These are phyloP conservation scores for Monilinia aucupariae DNA, from an alignment of 2,329 filamentous ascomycete genomes.

Conservation along the genomic window DNA sequence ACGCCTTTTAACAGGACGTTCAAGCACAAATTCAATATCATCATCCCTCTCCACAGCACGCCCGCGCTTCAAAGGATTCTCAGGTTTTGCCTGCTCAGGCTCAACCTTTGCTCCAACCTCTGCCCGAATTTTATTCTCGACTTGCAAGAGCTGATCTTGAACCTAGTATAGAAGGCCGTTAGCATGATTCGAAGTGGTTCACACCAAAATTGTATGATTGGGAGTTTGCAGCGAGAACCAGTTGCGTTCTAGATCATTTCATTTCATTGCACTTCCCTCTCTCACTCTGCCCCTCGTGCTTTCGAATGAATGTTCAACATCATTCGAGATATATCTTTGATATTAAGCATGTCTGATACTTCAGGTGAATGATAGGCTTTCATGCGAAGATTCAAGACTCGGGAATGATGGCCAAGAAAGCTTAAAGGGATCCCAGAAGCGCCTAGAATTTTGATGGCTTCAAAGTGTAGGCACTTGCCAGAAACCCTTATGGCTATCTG, in stretches of 20 bases:
- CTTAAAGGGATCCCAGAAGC: no score
- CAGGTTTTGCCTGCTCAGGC: background rate
- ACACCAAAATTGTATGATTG: no score
- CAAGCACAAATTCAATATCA: slow-evolving; percentile 12
- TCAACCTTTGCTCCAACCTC: background rate
- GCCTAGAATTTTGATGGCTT: background rate
- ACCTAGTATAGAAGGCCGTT: background rate
- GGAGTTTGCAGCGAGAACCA: no score
- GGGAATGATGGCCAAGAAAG: no score
- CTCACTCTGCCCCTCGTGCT: background rate
- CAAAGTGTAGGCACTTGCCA: background rate
- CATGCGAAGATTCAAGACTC: background rate
- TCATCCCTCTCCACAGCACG: slow-evolving; percentile 2
- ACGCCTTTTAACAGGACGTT: slow-evolving; percentile 16
- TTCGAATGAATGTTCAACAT: no score
- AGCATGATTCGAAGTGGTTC: background rate
- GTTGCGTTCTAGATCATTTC: background rate
- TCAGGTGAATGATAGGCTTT: background rate
- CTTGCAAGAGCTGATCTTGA: background rate
- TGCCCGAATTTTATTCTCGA: background rate
- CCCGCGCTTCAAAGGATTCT: slow-evolving; percentile 7
- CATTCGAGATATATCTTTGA: no score
- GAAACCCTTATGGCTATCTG: no score
- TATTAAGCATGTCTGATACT: background rate
- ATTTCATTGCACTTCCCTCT: background rate